These are phyloP conservation scores for Trichoderma sp. DNA, from an alignment of 2,329 filamentous ascomycete species.

Conservation along the genomic window DNA sequence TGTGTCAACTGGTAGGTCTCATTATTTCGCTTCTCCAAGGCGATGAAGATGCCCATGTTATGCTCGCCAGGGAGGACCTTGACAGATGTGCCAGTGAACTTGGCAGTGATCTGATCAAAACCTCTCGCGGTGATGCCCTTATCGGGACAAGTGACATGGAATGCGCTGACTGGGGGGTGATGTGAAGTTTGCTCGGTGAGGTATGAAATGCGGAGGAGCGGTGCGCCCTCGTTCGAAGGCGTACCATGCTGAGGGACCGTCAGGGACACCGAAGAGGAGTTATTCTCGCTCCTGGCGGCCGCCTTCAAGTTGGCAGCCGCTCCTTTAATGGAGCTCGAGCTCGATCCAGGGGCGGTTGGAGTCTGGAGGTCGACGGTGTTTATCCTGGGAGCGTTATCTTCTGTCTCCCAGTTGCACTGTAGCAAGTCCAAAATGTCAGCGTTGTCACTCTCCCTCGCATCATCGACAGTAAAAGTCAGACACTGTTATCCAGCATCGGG, in stretches of 20 bases:
- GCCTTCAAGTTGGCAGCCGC: conserved; percentile 49
- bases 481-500: background rate
- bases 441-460: background rate
- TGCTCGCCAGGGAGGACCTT: conserved; percentile 88
- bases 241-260: conserved; percentile 49
- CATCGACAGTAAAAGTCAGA: background rate
- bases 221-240: conserved; percentile 39
- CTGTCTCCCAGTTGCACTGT: conserved; percentile 92
- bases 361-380: conserved; percentile 42
- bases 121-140: conserved; percentile 84
- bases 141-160: conserved; percentile 87
- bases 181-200: conserved; percentile 97
- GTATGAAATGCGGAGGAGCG: conserved; percentile 76
- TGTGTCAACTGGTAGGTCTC: conserved; percentile 96
- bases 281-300: conserved; percentile 42
- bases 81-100: conserved; percentile 94
- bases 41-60: conserved; percentile 95
- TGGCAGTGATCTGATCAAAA: conserved; percentile 94
- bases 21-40: conserved; percentile 70
- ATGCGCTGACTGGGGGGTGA: conserved; percentile 94
- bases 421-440: conserved; percentile 1
- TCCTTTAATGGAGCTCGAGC: conserved; percentile 38
- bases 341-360: conserved; percentile 24
- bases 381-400: conserved; percentile 70
- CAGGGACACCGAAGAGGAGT: conserved; percentile 47